Evolutionary conservation across 257 asterid species (phyloP).

Genomic region (Solanum pinnatisectum): DNA sequence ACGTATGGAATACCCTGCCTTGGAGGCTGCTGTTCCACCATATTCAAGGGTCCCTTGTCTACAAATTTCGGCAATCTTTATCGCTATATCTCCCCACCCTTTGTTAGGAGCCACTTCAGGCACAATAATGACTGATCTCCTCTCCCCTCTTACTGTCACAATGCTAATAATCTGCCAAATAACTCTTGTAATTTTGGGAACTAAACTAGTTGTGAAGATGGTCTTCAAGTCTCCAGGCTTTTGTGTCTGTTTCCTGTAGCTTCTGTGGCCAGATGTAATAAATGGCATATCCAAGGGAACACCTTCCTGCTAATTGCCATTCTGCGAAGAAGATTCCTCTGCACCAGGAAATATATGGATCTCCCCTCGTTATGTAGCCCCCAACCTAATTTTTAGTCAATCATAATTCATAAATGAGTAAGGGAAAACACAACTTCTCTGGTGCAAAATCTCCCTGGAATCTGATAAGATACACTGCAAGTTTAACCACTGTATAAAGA

Average conservation of each 20-base stretch:
- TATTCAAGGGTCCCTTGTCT: neutral
- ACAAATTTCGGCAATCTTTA: neutral
- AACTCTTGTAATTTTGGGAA: neutral
- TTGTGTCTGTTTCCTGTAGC: neutral
- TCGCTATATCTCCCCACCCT: neutral
- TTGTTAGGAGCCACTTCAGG: neutral
- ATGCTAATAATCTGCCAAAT: neutral
- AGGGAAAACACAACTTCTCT: neutral
- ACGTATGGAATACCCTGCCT: neutral
- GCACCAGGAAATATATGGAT: neutral
- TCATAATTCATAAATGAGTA: neutral
- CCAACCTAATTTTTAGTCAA: neutral
- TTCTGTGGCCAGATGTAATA: neutral
- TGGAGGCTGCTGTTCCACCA: neutral
- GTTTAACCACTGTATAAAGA: neutral
- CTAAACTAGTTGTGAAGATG: neutral
- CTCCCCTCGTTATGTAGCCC: neutral
- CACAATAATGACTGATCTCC: neutral
- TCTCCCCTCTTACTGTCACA: neutral
- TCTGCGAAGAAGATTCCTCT: neutral
- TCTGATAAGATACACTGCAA: neutral
- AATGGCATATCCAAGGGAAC: neutral
- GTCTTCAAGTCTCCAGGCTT: neutral
- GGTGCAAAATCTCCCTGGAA: neutral
- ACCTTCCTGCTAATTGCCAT: neutral